Percentiles rank a stretch among this genome's conserved stretches.
phyloP scores from a whole-genome alignment of 2,329 filamentous ascomycete genomes.

The Allantophomopsis lycopodina region DNA sequence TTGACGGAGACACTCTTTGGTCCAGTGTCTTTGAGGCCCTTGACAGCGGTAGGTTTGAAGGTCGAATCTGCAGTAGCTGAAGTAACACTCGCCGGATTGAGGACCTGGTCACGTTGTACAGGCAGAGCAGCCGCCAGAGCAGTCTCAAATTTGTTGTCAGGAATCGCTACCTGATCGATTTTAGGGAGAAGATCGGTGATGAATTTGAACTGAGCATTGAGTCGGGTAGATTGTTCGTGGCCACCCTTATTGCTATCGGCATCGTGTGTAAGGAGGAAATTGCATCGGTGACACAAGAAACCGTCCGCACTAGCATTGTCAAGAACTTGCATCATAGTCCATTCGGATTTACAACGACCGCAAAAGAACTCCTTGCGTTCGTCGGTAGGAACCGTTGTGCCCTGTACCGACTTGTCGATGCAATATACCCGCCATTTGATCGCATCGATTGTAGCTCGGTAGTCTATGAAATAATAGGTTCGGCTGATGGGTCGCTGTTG shows the following conservation, averaged over 20 bases:
- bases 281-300: constrained; percentile 76
- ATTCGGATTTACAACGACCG: constrained; percentile 67
- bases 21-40: constrained; percentile 50
- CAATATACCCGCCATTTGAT: constrained; percentile 91
- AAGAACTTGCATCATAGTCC: constrained; percentile 80
- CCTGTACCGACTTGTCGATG: constrained; percentile 79
- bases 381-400: constrained; percentile 61
- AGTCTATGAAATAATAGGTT: constrained; percentile 96
- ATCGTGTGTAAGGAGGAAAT: constrained; percentile 46
- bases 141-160: constrained; percentile 60
- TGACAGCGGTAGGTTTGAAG: constrained; percentile 52
- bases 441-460: constrained; percentile 84
- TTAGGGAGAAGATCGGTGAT: constrained; percentile 63
- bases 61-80: constrained; percentile 38
- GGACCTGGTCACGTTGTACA: constrained; percentile 50
- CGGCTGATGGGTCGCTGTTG: constrained; percentile 70
- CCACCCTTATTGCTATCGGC: constrained; percentile 55
- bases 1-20: constrained; percentile 58
- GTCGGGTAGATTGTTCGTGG: constrained; percentile 56
- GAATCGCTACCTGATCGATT: constrained; percentile 63
- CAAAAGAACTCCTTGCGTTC: constrained; percentile 93
- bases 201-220: constrained; percentile 71
- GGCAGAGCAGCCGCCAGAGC: constrained; percentile 50
- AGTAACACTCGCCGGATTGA: constrained; percentile 47
- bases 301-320: constrained; percentile 56